Evolutionary conservation across 2,329 filamentous ascomycete genomes (phyloP).

Genomic region (Capronia americana): DNA sequence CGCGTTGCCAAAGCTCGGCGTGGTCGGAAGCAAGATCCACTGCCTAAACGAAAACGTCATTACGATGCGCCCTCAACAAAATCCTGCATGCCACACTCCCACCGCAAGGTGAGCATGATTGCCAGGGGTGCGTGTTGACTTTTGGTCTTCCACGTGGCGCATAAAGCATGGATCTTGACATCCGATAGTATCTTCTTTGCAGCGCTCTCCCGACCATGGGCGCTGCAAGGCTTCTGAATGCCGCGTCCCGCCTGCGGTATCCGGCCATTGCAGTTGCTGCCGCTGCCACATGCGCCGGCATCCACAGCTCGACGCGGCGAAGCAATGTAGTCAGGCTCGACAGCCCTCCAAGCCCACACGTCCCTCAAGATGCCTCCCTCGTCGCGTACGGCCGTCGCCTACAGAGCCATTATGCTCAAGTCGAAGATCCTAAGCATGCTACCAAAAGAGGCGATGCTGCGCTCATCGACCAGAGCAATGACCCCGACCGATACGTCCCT

Average conservation of each 20-base stretch:
- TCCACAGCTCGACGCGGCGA: constrained; percentile 27
- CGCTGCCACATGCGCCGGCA: constrained; percentile 29
- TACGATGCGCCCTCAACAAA: constrained; percentile 11
- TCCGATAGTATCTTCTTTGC: constrained; percentile 27
- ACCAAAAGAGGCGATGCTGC: constrained; percentile 31
- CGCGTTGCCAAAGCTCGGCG: background rate
- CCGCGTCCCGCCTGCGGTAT: constrained; percentile 24
- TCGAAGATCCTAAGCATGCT: constrained; percentile 23
- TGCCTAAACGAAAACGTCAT: background rate
- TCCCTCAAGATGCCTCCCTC: constrained; percentile 29
- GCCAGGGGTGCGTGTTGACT: background rate
- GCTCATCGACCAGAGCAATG: constrained; percentile 28
- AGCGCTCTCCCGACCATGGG: constrained; percentile 38
- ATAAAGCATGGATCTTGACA: constrained; percentile 29
- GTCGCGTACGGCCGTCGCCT: constrained; percentile 26
- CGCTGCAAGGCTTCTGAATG: constrained; percentile 35
- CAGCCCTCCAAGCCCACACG: constrained; percentile 22
- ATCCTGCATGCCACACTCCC: background rate
- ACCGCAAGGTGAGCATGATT: background rate
- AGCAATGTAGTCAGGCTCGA: constrained; percentile 29
- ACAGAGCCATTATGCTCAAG: constrained; percentile 24
- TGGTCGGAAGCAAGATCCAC: constrained; percentile 1
- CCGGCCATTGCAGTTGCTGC: constrained; percentile 30
- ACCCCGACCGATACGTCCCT: constrained; percentile 32
- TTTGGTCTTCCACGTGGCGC: background rate